A percentile compares a stretch with the other conserved stretches of the same genome.
phyloP scores from a whole-genome alignment of 345 rosid species.

The Lagerstroemia speciosa region DNA sequence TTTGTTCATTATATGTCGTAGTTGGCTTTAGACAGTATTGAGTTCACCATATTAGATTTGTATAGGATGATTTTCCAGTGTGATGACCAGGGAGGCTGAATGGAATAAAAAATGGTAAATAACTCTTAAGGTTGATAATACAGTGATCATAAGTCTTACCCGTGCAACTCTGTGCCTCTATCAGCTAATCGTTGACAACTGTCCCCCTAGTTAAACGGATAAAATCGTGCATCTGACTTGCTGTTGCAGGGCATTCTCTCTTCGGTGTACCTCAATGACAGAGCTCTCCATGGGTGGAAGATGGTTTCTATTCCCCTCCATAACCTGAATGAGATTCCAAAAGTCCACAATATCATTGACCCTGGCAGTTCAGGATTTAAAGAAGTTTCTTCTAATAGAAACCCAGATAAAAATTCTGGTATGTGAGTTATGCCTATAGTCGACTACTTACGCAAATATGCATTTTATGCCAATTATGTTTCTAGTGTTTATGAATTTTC shows the following conservation, averaged over 20 bases:
- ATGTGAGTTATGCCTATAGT: not conserved
- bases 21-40: not conserved
- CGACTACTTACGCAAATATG: not conserved
- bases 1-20: not conserved
- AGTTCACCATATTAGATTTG: not conserved
- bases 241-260: slow-evolving; percentile 68
- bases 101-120: not conserved
- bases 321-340: slow-evolving; percentile 48
- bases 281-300: slow-evolving; percentile 62
- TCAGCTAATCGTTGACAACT: not conserved
- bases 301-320: slow-evolving; percentile 68
- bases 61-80: not conserved
- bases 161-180: not conserved
- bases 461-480: slow-evolving; percentile 3
- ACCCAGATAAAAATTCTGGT: slow-evolving; percentile 28
- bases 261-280: slow-evolving; percentile 55
- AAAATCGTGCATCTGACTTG: not conserved
- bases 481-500: not conserved
- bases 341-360: slow-evolving; percentile 27
- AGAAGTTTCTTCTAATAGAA: slow-evolving; percentile 17
- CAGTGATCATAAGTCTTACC: too few species aligned
- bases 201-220: not conserved
- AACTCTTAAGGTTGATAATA: too few species aligned
- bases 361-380: slow-evolving; percentile 17
- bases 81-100: not conserved